These are phyloP conservation scores for Fusarium foetens DNA, from an alignment of 2,329 filamentous ascomycete genomes.

Conservation along the genomic window DNA sequence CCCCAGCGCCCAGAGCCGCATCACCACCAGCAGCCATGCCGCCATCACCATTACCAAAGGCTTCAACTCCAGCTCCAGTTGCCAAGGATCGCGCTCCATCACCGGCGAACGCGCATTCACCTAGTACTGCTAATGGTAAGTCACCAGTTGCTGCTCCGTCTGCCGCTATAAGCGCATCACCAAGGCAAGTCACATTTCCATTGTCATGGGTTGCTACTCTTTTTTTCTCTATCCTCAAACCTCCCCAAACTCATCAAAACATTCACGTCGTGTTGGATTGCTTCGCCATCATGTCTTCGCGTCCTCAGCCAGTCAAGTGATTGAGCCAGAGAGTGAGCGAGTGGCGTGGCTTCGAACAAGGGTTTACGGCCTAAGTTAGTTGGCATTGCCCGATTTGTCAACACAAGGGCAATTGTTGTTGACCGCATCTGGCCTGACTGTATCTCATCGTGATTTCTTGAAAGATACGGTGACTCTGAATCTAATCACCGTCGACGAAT, in stretches of 20 bases:
- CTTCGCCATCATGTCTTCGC: conserved; percentile 32
- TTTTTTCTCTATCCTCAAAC: background rate
- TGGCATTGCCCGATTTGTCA: conserved; percentile 43
- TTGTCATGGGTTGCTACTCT: background rate
- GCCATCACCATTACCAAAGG: conserved; percentile 24
- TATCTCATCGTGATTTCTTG: conserved; percentile 32
- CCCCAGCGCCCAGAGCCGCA: conserved; percentile 10
- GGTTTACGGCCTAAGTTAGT: conserved; percentile 35
- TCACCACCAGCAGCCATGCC: conserved; percentile 18
- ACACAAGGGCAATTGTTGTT: conserved; percentile 29
- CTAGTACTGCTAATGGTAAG: conserved; percentile 20
- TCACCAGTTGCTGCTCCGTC: conserved; percentile 7
- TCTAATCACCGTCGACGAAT: conserved; percentile 22
- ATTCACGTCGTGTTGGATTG: conserved; percentile 5
- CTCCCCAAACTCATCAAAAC: background rate
- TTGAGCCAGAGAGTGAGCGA: conserved; percentile 28
- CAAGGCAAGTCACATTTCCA: conserved; percentile 23
- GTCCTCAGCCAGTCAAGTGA: conserved; percentile 37
- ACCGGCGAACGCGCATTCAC: conserved; percentile 11
- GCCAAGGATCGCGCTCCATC: conserved; percentile 34
- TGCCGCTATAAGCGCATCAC: conserved; percentile 18
- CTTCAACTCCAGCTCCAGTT: conserved; percentile 28
- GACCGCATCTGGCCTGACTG: conserved; percentile 40
- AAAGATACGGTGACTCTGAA: conserved; percentile 23
- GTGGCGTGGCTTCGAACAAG: conserved; percentile 42